phyloP scores from a whole-genome alignment of 352 stramenopile species.

The Phytophthora cajani region DNA sequence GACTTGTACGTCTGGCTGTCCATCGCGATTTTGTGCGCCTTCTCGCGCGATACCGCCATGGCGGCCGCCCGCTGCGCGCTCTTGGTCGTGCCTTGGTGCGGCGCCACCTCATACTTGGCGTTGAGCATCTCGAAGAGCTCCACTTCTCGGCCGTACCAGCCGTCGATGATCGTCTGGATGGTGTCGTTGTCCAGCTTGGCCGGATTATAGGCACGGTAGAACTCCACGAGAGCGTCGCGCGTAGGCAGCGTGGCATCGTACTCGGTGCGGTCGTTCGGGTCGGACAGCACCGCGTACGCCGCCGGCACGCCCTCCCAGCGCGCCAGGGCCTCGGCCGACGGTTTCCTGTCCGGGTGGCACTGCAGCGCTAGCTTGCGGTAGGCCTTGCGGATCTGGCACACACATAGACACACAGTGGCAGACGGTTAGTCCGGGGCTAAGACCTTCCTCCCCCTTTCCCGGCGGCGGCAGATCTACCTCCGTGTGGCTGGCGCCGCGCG shows the following conservation, averaged over 20 bases:
- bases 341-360: constrained; percentile 94
- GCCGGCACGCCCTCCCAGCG: constrained; percentile 80
- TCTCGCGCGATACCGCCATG: constrained; percentile 56
- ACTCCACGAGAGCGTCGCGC: constrained; percentile 79
- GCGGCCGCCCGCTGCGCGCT: constrained; percentile 45
- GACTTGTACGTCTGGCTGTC: constrained; percentile 64
- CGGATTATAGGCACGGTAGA: constrained; percentile 87
- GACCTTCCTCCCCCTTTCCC: not conserved
- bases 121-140: constrained; percentile 91
- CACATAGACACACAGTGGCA: constrained; percentile 8
- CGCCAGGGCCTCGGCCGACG: constrained; percentile 63
- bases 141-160: constrained; percentile 84
- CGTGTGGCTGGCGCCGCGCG: constrained; percentile 65
- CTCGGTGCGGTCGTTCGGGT: constrained; percentile 77
- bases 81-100: constrained; percentile 76
- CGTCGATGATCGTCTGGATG: constrained; percentile 88
- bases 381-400: constrained; percentile 89
- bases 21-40: constrained; percentile 59
- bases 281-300: constrained; percentile 80
- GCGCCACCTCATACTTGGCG: constrained; percentile 84
- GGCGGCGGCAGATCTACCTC: constrained; percentile 46
- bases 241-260: constrained; percentile 83
- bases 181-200: constrained; percentile 86
- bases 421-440: constrained; percentile 7
- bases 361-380: constrained; percentile 89